These are phyloP conservation scores for Pachyrhizus erosus DNA, from an alignment of 306 rosid species.

Conservation along the genomic window DNA sequence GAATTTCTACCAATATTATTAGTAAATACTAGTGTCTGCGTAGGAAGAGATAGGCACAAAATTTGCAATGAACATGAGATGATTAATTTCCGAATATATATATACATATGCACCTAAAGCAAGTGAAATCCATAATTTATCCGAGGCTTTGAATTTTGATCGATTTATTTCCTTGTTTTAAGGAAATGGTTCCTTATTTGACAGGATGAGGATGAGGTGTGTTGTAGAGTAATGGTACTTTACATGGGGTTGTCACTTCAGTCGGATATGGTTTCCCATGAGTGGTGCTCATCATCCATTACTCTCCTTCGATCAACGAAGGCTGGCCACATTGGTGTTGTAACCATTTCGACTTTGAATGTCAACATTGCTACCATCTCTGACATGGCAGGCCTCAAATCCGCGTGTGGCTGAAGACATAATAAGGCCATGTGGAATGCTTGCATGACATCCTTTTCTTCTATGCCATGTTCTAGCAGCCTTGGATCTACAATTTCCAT, in stretches of 20 bases:
- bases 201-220: background rate
- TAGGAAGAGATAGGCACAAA: background rate
- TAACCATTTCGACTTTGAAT: constrained; percentile 58
- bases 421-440: constrained; percentile 75
- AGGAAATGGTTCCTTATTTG: constrained; percentile 10
- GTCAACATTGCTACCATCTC: constrained; percentile 78
- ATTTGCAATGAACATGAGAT: background rate
- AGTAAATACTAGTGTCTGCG: background rate
- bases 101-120: constrained; percentile 3
- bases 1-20: background rate
- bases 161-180: background rate
- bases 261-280: constrained; percentile 67
- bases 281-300: constrained; percentile 51
- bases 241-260: constrained; percentile 47
- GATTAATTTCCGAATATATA: background rate
- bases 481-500: constrained; percentile 69
- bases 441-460: constrained; percentile 68
- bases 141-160: background rate
- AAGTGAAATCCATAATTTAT: background rate
- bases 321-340: constrained; percentile 63
- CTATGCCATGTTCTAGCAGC: constrained; percentile 57
- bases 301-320: constrained; percentile 63
- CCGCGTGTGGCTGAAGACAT: constrained; percentile 78
- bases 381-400: constrained; percentile 86
- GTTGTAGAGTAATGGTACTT: constrained; percentile 23